Evolutionary conservation across 164 flowering plant species (phyloP).

Genomic region (Tetrastigma voinierianum): DNA sequence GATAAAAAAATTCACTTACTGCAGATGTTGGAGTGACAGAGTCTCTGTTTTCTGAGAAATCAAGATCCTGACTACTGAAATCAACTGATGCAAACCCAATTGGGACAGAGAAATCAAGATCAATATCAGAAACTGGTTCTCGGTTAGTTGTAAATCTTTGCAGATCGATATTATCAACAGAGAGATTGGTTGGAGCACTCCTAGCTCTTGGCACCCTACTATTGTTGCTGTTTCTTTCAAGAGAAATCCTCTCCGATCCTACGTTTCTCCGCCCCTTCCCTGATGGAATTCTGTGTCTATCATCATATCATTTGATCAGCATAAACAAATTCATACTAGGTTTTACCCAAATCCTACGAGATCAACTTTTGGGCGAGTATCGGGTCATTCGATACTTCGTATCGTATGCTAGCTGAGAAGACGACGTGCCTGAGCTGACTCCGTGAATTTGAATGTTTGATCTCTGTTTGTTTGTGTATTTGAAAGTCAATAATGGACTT

Average conservation of each 20-base stretch:
- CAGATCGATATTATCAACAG: constrained; percentile 22
- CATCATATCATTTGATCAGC: neutral
- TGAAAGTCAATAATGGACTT: no score
- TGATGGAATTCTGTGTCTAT: constrained; percentile 17
- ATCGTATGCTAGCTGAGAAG: no score
- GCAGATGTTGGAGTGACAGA: constrained; percentile 15
- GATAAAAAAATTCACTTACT: constrained; percentile 10
- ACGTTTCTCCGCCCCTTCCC: constrained; percentile 12
- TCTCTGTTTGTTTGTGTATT: no score
- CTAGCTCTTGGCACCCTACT: constrained; percentile 16
- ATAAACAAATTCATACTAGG: no score
- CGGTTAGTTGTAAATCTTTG: constrained; percentile 17
- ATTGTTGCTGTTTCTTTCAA: constrained; percentile 18
- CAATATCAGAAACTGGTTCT: constrained; percentile 30
- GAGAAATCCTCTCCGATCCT: constrained; percentile 17
- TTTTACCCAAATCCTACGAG: no score
- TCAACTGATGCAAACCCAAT: constrained; percentile 35
- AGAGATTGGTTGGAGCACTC: constrained; percentile 19
- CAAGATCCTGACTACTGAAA: constrained; percentile 24
- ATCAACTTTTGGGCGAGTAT: no score
- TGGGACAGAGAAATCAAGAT: constrained; percentile 15
- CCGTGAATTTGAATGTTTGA: no score
- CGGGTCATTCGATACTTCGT: no score
- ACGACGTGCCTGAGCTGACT: no score
- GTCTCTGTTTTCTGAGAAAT: constrained; percentile 26